Percentiles rank a stretch among this genome's conserved stretches.
phyloP scores from a whole-genome alignment of 495 filamentous ascomycete species.

The Penicillium canescens region DNA sequence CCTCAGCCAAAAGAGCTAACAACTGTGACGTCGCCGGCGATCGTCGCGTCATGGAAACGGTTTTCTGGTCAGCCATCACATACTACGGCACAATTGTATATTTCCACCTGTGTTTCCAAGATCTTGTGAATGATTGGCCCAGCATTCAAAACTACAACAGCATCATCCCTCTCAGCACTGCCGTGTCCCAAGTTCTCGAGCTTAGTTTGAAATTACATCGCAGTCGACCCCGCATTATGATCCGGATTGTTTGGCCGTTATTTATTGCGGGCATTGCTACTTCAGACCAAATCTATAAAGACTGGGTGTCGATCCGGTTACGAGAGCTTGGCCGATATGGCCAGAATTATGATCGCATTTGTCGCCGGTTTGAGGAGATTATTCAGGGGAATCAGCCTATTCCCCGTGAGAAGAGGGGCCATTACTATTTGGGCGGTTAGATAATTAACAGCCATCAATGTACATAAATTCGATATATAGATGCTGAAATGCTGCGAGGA shows the following conservation, averaged over 20 bases:
- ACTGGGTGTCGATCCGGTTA: constrained; percentile 38
- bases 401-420: constrained; percentile 4
- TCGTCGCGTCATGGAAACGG: constrained; percentile 32
- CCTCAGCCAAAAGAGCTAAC: constrained; percentile 15
- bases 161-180: constrained; percentile 18
- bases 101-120: constrained; percentile 29
- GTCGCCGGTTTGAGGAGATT: constrained; percentile 28
- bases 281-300: constrained; percentile 29
- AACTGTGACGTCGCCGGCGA: constrained; percentile 22
- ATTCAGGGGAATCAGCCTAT: constrained; percentile 19
- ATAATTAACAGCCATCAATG: background rate
- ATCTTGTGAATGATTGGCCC: constrained; percentile 9
- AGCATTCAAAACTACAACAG: background rate
- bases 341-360: constrained; percentile 24
- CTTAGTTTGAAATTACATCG: constrained; percentile 29
- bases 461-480: too few relatives aligned
- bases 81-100: constrained; percentile 31
- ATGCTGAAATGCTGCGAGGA: too few relatives aligned
- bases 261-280: constrained; percentile 36
- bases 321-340: constrained; percentile 32
- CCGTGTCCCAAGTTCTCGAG: constrained; percentile 29
- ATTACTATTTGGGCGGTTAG: background rate
- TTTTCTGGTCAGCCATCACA: constrained; percentile 34
- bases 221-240: constrained; percentile 28
- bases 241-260: constrained; percentile 32